phyloP scores from a whole-genome alignment of 2,329 filamentous ascomycete genomes.

The Cytospora schulzeri region DNA sequence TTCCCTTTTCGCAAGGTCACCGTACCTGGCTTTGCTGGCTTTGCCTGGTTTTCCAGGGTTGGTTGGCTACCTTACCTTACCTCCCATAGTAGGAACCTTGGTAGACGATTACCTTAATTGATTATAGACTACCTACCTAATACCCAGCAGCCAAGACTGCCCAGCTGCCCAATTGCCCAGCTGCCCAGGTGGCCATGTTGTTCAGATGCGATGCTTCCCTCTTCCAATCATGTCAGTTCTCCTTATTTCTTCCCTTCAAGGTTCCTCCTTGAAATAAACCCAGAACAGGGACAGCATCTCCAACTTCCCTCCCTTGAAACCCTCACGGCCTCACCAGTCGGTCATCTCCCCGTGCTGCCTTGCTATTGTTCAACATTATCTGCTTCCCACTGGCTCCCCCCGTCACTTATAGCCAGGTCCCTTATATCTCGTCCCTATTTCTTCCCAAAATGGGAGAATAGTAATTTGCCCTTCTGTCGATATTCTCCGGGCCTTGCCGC shows the following conservation, averaged over 20 bases:
- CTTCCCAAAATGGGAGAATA: slow-evolving; percentile 11
- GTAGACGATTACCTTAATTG: too few relatives aligned
- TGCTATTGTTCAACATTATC: neutral
- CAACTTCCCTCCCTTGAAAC: neutral
- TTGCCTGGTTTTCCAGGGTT: neutral
- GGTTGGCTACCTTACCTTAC: neutral
- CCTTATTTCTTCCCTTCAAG: too few relatives aligned
- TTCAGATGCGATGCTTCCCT: too few relatives aligned
- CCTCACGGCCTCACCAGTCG: neutral
- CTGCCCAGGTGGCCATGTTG: too few relatives aligned
- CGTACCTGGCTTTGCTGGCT: neutral
- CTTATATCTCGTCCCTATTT: slow-evolving; percentile 10
- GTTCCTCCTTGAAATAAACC: too few relatives aligned
- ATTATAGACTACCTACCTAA: too few relatives aligned
- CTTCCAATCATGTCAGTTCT: too few relatives aligned
- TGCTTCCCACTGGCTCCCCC: neutral
- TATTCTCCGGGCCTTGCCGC: slow-evolving; percentile 15
- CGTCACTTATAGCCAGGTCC: neutral
- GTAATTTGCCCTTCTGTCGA: slow-evolving; percentile 20
- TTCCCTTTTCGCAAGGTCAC: too few relatives aligned
- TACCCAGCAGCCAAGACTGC: too few relatives aligned
- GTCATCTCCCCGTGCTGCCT: neutral
- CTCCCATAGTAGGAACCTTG: neutral
- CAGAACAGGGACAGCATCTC: neutral
- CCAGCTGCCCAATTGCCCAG: too few relatives aligned